Conservation (phyloP, 805 yeast genomes). For the Candida orba region DNA sequence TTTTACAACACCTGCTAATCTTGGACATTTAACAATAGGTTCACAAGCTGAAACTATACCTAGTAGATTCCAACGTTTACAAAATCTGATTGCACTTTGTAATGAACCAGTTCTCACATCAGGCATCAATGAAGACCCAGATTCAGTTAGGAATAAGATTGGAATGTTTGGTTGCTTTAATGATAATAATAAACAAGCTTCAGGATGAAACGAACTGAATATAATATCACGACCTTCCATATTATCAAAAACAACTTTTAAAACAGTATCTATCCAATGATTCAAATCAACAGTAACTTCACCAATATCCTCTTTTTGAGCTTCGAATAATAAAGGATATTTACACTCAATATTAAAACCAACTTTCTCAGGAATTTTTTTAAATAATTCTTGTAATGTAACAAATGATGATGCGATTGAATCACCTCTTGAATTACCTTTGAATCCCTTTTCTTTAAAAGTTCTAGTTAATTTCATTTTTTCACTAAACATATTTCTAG, state of each 20-base stretch:
- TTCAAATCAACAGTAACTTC: constrained; percentile 77
- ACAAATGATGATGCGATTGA: constrained; percentile 90
- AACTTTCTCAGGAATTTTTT: constrained; percentile 70
- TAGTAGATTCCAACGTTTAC: constrained; percentile 81
- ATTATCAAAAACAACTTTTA: constrained; percentile 71
- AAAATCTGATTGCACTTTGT: constrained; percentile 87
- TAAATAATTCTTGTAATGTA: constrained; percentile 77
- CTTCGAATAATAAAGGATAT: constrained; percentile 93
- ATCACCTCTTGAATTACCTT: constrained; percentile 87
- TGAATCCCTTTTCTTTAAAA: constrained; percentile 77
- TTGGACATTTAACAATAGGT: constrained; percentile 82
- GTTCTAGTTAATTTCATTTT: constrained; percentile 86
- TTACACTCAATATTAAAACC: constrained; percentile 95
- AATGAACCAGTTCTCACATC: constrained; percentile 82
- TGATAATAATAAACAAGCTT: constrained; percentile 76
- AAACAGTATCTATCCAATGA: constrained; percentile 80
- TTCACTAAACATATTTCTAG: constrained; percentile 25
- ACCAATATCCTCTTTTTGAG: constrained; percentile 83
- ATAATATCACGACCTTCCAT: constrained; percentile 77
- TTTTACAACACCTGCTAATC: constrained; percentile 86
- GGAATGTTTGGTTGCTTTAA: constrained; percentile 93
- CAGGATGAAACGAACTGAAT: constrained; percentile 93
- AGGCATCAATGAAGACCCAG: constrained; percentile 81
- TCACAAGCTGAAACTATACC: constrained; percentile 89
- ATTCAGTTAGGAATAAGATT: constrained; percentile 80